Conservation (phyloP, 192 early-diverging fungal genomes). For the Coemansia interrupta region DNA sequence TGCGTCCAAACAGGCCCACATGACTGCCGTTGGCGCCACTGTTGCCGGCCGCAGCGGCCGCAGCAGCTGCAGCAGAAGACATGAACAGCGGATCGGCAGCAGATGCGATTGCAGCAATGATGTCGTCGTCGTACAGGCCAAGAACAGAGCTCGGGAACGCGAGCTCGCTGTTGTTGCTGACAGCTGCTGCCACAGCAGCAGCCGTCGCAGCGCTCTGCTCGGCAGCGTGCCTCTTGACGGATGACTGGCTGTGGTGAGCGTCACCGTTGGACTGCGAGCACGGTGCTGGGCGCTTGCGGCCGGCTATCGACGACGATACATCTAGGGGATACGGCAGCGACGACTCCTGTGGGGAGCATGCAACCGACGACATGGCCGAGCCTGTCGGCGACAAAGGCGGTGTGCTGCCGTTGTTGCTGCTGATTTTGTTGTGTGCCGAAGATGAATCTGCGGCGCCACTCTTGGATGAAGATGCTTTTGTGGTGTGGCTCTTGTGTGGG, state of each 20-base stretch:
- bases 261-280: conserved; percentile 2
- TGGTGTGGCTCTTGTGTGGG: conserved; percentile 13
- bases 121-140: conserved; percentile 53
- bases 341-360: conserved; percentile 45
- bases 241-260: conserved; percentile 12
- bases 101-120: conserved; percentile 51
- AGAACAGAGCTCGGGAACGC: conserved; percentile 38
- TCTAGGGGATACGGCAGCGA: conserved; percentile 29
- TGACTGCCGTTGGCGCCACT: conserved; percentile 5
- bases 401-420: conserved; percentile 3
- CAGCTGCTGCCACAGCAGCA: neutral
- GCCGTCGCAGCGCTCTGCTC: conserved; percentile 12
- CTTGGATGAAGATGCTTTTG: conserved; percentile 10
- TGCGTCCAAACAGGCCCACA: conserved; percentile 7
- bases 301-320: conserved; percentile 11
- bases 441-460: neutral
- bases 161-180: conserved; percentile 13
- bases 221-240: conserved; percentile 30
- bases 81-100: conserved; percentile 52
- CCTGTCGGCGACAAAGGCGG: conserved; percentile 45
- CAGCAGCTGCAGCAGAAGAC: conserved; percentile 33
- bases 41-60: conserved; percentile 16
- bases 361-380: conserved; percentile 42
- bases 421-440: conserved; percentile 2
- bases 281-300: conserved; percentile 50